Percentiles rank a stretch among this genome's conserved stretches.
Evolutionary conservation across 2,329 filamentous ascomycete genomes (phyloP).

Genomic region (Bipolaris victoriae): DNA sequence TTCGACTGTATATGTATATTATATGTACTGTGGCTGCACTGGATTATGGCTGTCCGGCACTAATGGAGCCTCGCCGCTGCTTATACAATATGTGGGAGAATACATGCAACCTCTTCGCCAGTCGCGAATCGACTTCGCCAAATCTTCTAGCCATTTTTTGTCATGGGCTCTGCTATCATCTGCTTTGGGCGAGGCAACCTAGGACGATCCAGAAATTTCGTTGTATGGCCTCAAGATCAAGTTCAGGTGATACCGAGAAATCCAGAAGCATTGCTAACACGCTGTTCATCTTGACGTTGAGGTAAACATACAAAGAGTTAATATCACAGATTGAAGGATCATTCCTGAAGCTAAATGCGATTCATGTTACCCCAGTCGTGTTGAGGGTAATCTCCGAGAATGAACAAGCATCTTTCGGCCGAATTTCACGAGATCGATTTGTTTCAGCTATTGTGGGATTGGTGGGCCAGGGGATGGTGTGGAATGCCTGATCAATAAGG

Average conservation of each 20-base stretch:
- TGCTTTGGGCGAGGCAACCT: no score
- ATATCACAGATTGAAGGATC: not conserved
- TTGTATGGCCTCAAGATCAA: no score
- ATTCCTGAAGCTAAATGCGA: not conserved
- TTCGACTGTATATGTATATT: conserved; percentile 20
- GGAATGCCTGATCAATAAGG: not conserved
- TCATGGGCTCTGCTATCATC: no score
- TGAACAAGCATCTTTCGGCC: not conserved
- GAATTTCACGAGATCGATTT: not conserved
- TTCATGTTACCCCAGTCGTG: no score
- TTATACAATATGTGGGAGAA: not conserved
- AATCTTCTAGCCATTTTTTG: no score
- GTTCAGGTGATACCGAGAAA: no score
- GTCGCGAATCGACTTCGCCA: no score
- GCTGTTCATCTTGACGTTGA: no score
- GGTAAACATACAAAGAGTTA: no score
- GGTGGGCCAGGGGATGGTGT: no score
- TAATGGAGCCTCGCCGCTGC: not conserved
- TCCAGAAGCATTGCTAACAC: no score
- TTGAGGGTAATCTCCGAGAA: not conserved
- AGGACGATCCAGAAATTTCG: no score
- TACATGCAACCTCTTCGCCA: not conserved
- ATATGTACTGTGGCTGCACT: conserved; percentile 18
- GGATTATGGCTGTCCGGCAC: not conserved
- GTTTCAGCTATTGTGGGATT: not conserved